Evolutionary conservation across 306 rosid species (phyloP), one percentile per base, ranked within the genome.

Genomic region (Mucuna pruriens): DNA sequence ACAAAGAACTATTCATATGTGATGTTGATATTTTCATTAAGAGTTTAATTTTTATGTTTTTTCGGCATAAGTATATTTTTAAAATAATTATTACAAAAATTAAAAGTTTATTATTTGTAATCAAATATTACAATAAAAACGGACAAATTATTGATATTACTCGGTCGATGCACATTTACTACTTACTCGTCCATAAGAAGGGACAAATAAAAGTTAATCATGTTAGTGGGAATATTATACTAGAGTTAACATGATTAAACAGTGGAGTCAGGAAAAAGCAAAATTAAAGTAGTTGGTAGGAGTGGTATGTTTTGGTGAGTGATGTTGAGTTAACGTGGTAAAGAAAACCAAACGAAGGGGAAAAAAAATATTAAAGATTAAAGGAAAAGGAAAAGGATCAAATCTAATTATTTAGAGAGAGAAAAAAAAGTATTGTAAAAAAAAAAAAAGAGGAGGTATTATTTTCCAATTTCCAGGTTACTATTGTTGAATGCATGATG

Each of bases 191-290:
- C n/a, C n/a, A n/a, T n/a, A n/a, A n/a, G n/a, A n/a, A n/a, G n/a
- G n/a, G 42, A 17, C 71, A 34, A 17, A 64, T 64, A 66, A n/a
- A 22, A 54, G 15, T 40, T 9, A 79, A 86, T 79, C 45, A 82
- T 61, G 17, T 11, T 1, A 6, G 10, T 23, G 61, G 49, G 68
- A 58, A 15, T 39, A 16, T 2, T 5, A 19, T 10, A 10, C 31
- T 39, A 48, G 81, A 16, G n/a, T 22, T 75, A 66, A 25, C 19
- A 33, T 81, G 77, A 77, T 73, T 57, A 76, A 49, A 19, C 73
- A 77, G 19, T 45, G 72, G 74, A 71, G 44, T 77, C 42, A 60
- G 19, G 13, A 51, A 44, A 78, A 86, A 79, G 76, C 67, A 60
- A 82, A 76, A 38, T 64, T 40, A 48, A 80, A 48, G 61, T 52